These are phyloP conservation scores for Gamsiella multidivaricata DNA, from an alignment of 192 early-diverging fungal species.

Conservation along the genomic window DNA sequence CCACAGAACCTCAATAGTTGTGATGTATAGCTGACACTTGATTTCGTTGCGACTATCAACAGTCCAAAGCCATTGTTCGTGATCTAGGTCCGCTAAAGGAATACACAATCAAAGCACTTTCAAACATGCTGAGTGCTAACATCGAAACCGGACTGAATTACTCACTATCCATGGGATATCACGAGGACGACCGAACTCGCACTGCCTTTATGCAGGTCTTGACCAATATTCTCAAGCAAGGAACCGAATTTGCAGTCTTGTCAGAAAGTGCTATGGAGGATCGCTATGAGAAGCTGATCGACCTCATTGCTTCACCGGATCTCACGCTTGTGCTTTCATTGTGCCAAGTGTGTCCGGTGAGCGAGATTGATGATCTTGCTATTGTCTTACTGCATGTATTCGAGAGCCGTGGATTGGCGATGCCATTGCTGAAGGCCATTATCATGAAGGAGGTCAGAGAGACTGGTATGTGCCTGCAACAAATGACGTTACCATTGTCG, in stretches of 20 bases:
- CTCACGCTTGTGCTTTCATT: constrained; percentile 84
- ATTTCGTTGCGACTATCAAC: constrained; percentile 2
- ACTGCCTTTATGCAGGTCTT: constrained; percentile 94
- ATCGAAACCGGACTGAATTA: constrained; percentile 92
- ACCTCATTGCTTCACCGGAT: constrained; percentile 74
- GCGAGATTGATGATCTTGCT: constrained; percentile 91
- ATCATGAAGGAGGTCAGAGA: constrained; percentile 87
- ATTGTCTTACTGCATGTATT: constrained; percentile 82
- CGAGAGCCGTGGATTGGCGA: constrained; percentile 75
- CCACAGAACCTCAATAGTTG: no score
- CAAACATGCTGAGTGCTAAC: constrained; percentile 91
- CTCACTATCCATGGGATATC: constrained; percentile 89
- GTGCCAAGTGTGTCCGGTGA: constrained; percentile 85
- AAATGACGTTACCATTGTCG: background rate
- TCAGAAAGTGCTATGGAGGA: constrained; percentile 79
- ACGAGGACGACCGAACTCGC: constrained; percentile 90
- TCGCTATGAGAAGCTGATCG: constrained; percentile 84
- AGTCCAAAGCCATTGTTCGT: constrained; percentile 70
- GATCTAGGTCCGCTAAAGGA: constrained; percentile 81
- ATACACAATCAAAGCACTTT: constrained; percentile 88
- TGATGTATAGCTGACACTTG: no score
- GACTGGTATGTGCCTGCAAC: constrained; percentile 65
- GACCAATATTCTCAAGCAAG: constrained; percentile 89
- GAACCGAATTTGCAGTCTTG: constrained; percentile 86
- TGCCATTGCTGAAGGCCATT: constrained; percentile 81